A percentile compares a stretch with the other conserved stretches of the same genome.
Evolutionary conservation across 306 rosid species (phyloP).

Genomic region (Crotalaria pallida): DNA sequence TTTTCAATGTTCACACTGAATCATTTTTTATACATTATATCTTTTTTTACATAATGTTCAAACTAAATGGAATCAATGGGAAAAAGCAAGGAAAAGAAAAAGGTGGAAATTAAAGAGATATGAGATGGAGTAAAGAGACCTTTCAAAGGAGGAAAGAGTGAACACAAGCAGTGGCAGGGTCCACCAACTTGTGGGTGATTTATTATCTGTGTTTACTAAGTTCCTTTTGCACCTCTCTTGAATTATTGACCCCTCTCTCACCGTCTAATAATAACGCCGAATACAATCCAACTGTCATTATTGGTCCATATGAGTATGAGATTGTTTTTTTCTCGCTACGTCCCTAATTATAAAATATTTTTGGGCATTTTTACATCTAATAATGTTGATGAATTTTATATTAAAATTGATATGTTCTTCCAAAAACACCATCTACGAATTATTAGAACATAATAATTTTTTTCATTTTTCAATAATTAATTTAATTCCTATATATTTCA

Average conservation of each 20-base stretch:
- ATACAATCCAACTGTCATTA: conserved; percentile 2
- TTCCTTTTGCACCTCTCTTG: neutral
- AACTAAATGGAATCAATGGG: neutral
- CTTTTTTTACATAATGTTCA: too few relatives aligned
- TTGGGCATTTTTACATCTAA: too few relatives aligned
- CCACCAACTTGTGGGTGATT: neutral
- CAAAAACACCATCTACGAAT: too few relatives aligned
- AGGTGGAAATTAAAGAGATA: neutral
- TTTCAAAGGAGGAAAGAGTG: conserved; percentile 19
- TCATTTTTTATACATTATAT: too few relatives aligned
- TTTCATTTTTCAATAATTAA: too few relatives aligned
- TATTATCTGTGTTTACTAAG: neutral
- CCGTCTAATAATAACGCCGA: neutral
- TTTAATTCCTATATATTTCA: too few relatives aligned
- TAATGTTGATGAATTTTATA: too few relatives aligned
- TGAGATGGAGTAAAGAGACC: neutral
- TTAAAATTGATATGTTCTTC: too few relatives aligned
- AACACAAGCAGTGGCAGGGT: neutral
- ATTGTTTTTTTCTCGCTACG: too few relatives aligned
- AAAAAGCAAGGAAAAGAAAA: neutral
- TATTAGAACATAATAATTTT: too few relatives aligned
- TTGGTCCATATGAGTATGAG: neutral
- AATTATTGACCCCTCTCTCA: neutral
- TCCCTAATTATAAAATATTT: too few relatives aligned
- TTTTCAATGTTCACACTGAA: neutral